Evolutionary conservation across 495 filamentous ascomycete genomes (phyloP), one percentile per base, ranked within the genome.

Genomic region (Extremus antarcticus): DNA sequence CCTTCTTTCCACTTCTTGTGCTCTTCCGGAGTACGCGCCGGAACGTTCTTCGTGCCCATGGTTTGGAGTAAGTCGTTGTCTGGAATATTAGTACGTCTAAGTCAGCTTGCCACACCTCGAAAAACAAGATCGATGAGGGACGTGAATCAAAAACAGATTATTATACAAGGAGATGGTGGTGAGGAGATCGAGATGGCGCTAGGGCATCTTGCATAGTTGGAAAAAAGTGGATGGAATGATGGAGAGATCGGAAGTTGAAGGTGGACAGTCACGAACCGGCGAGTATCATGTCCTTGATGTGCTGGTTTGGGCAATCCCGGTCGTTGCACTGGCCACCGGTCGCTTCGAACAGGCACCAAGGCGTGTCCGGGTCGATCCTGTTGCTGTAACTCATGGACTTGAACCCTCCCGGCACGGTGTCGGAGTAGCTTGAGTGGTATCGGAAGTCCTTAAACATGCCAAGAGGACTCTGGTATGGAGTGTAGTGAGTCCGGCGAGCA

Each of bases 301-400:
- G 94, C 71, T 96, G 91, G 60, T 74, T 79, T 53, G 80, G 69
- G 62, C 85, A 86, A 38, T 73, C 75, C 17, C 70, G 68, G 62
- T 88, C 81, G 57, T 90, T 87, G 70, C 92, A 98, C 51, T 78
- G 74, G 49, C 87, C 84, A 29, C 83, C 85, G 32, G 75, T 72
- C 57, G 85, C 66, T 64, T 94, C 89, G 62, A 75, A 84, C 1
- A 75, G 81, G 67, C 92, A 97, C 19, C 97, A 54, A 47, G 76
- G 77, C 57, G 76, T 82, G 59, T 78, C 74, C 7, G 85, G 71
- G 64, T 96, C 78, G 66, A 97, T 91, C 53, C 79, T 80, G 69
- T 91, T 82, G 67, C 88, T 96, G 73, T 90, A 97, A 43, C 88
- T 96, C 76, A 94, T 73, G 58, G 94, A 97, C 68, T 82, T 83